Evolutionary conservation across 441 rosid genomes (phyloP).

Genomic region (Viola pubescens): DNA sequence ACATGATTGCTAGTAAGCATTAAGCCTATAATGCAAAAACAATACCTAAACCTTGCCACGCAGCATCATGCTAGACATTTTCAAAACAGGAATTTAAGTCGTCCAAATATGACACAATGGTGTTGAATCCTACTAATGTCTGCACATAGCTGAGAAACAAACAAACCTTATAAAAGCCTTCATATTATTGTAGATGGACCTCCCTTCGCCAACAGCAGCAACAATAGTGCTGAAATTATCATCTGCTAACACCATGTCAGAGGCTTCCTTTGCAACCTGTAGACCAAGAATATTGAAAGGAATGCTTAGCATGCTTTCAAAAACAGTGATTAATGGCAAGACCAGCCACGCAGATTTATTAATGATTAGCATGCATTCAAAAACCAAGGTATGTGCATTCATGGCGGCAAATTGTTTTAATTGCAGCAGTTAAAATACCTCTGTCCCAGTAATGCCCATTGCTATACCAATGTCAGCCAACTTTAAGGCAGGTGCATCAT

Average conservation of each 20-base stretch:
- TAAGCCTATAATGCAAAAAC: too few species aligned
- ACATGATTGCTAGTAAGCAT: too few species aligned
- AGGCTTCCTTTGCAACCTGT: constrained; percentile 95
- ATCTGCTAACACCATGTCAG: constrained; percentile 95
- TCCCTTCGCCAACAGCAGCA: constrained; percentile 94
- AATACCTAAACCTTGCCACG: too few species aligned
- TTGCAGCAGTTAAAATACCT: constrained; percentile 32
- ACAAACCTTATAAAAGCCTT: constrained; percentile 84
- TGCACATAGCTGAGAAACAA: neutral
- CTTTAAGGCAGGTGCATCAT: constrained; percentile 90
- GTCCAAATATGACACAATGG: too few species aligned
- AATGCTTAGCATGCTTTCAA: neutral
- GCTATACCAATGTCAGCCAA: constrained; percentile 91
- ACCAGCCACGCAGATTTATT: too few species aligned
- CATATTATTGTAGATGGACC: constrained; percentile 89
- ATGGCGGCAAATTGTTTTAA: neutral
- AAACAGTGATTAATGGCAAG: neutral
- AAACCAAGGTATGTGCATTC: too few species aligned
- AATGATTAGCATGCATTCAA: too few species aligned
- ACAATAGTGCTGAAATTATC: constrained; percentile 94
- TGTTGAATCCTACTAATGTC: too few species aligned
- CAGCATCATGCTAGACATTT: too few species aligned
- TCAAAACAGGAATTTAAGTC: too few species aligned
- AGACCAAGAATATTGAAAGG: constrained; percentile 4
- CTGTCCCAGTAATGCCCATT: constrained; percentile 92